A percentile compares a stretch with the other conserved stretches of the same genome.
Evolutionary conservation across 306 rosid species (phyloP).

Genomic region (Cucumis melo): DNA sequence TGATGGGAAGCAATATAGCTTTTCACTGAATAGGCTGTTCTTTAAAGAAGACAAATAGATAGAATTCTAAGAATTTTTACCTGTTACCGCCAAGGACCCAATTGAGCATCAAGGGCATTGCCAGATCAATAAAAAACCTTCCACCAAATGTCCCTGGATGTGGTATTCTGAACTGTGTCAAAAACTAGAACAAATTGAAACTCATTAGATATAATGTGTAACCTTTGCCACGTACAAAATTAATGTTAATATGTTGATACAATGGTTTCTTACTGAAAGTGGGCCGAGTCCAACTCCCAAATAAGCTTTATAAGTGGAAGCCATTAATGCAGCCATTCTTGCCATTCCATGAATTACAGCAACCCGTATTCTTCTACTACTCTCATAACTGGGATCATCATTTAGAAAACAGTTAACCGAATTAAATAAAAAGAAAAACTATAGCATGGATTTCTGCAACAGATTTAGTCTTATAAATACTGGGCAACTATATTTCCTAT

Average conservation of each 20-base stretch:
- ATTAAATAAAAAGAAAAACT: background rate
- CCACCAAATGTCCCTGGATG: slow-evolving; percentile 97
- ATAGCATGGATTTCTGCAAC: background rate
- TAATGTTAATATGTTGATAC: background rate
- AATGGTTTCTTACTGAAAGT: slow-evolving; percentile 40
- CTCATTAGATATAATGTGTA: background rate
- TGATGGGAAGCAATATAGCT: background rate
- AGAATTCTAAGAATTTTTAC: slow-evolving; percentile 19
- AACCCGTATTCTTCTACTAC: slow-evolving; percentile 58
- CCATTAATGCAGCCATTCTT: slow-evolving; percentile 95
- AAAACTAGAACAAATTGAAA: slow-evolving; percentile 35
- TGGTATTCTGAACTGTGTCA: slow-evolving; percentile 80
- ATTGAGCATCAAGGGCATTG: slow-evolving; percentile 83
- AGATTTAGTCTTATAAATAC: no score
- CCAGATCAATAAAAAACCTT: slow-evolving; percentile 52
- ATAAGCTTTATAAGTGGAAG: slow-evolving; percentile 84
- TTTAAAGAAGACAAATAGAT: background rate
- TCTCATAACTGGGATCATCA: slow-evolving; percentile 49
- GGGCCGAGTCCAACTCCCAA: slow-evolving; percentile 95
- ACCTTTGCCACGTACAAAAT: background rate
- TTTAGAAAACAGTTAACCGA: background rate
- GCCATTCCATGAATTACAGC: slow-evolving; percentile 91
- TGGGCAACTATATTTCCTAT: background rate
- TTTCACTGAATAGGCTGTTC: background rate
- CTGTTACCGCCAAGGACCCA: slow-evolving; percentile 99